Evolutionary conservation across 306 rosid species (phyloP).

Genomic region (Trifolium pratense): DNA sequence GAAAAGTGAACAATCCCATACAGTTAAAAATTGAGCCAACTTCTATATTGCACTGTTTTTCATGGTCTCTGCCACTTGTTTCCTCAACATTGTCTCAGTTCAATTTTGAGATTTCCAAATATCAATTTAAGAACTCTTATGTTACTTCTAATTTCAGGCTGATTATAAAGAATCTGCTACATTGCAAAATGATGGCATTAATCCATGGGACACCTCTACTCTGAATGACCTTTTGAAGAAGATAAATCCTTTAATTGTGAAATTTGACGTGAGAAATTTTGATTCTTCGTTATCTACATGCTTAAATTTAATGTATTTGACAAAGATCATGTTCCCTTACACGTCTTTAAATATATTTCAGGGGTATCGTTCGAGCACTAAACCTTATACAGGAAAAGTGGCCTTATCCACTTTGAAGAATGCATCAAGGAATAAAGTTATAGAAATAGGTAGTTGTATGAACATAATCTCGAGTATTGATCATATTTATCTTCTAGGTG

Average conservation of each 20-base stretch:
- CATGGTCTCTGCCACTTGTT: slow-evolving; percentile 14
- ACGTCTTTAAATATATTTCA: slow-evolving; percentile 44
- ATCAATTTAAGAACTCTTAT: slow-evolving; percentile 24
- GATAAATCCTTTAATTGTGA: slow-evolving; percentile 51
- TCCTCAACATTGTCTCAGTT: slow-evolving; percentile 28
- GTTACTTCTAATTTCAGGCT: slow-evolving; percentile 53
- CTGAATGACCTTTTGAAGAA: slow-evolving; percentile 58
- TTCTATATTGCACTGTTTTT: slow-evolving; percentile 13
- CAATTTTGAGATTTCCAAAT: slow-evolving; percentile 36
- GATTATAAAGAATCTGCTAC: slow-evolving; percentile 42
- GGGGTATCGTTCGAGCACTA: slow-evolving; percentile 73
- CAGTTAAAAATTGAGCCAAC: slow-evolving; percentile 23
- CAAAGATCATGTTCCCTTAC: slow-evolving; percentile 31
- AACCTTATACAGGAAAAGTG: slow-evolving; percentile 76
- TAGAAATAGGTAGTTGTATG: slow-evolving; percentile 68
- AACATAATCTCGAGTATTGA: slow-evolving; percentile 29
- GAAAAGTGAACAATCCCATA: slow-evolving; percentile 35
- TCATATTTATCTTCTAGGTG: slow-evolving; percentile 30
- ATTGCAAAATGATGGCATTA: slow-evolving; percentile 46
- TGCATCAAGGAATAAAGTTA: slow-evolving; percentile 79
- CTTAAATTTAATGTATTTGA: slow-evolving; percentile 17
- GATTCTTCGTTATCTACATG: slow-evolving; percentile 31
- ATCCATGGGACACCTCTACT: slow-evolving; percentile 85
- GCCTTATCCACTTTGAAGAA: slow-evolving; percentile 65
- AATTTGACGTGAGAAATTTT: slow-evolving; percentile 63